Evolutionary conservation across 371 early-diverging fungal genomes (phyloP).

Genomic region (Entomophthora muscae): DNA sequence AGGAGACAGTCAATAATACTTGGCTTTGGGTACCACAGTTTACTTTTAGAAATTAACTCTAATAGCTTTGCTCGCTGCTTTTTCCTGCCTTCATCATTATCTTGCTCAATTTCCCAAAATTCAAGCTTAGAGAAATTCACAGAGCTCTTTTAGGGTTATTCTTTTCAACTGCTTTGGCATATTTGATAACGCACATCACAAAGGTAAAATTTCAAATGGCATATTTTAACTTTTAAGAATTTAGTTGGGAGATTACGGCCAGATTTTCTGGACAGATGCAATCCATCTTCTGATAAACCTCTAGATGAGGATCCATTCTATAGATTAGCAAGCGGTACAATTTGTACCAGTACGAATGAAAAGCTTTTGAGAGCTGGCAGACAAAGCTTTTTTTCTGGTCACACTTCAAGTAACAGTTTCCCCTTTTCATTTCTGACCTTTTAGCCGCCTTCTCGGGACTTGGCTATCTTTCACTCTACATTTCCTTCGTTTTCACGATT

Average conservation of each 20-base stretch:
- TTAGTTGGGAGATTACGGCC: slow-evolving; percentile 65
- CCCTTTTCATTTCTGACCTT: neutral
- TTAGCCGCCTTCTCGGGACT: slow-evolving; percentile 55
- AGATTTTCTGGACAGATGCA: slow-evolving; percentile 77
- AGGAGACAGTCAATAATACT: slow-evolving; percentile 41
- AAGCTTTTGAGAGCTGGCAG: slow-evolving; percentile 55
- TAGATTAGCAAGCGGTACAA: too few relatives aligned
- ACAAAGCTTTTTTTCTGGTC: slow-evolving; percentile 88
- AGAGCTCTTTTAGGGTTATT: slow-evolving; percentile 3
- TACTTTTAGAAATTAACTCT: neutral
- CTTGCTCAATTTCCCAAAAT: slow-evolving; percentile 29
- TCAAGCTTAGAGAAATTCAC: slow-evolving; percentile 21
- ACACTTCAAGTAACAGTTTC: slow-evolving; percentile 45
- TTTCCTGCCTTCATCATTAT: slow-evolving; percentile 32
- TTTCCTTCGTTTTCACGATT: slow-evolving; percentile 48
- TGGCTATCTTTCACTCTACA: slow-evolving; percentile 42
- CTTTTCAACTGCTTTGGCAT: neutral
- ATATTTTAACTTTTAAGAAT: neutral
- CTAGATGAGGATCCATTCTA: too few relatives aligned
- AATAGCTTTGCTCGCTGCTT: neutral
- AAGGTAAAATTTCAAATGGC: slow-evolving; percentile 3
- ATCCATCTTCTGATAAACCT: slow-evolving; percentile 28
- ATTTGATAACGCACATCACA: slow-evolving; percentile 3
- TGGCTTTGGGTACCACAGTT: slow-evolving; percentile 21
- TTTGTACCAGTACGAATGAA: slow-evolving; percentile 35